Percentiles rank a stretch among this genome's conserved stretches.
These are phyloP conservation scores for Syzygium aqueum DNA, from an alignment of 345 rosid genomes.

Conservation along the genomic window DNA sequence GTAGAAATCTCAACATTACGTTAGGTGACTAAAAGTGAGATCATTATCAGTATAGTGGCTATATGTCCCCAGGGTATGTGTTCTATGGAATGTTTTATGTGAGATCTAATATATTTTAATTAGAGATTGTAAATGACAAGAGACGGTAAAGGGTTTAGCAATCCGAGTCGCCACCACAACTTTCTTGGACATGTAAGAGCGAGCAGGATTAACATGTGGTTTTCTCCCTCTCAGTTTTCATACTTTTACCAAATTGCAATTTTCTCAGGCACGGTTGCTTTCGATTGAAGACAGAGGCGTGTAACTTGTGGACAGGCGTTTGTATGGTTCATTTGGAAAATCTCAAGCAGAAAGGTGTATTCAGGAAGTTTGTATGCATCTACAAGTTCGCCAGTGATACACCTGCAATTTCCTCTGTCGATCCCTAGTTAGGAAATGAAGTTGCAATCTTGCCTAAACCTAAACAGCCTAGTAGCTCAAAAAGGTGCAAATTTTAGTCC, in stretches of 20 bases:
- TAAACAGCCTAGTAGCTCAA: slow-evolving; percentile 10
- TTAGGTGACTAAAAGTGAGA: too few relatives aligned
- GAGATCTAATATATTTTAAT: not conserved
- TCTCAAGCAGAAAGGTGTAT: not conserved
- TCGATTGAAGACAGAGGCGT: not conserved
- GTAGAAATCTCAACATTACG: too few relatives aligned
- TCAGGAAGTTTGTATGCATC: not conserved
- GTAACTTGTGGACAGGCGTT: not conserved
- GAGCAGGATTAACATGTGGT: not conserved
- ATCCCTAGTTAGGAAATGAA: slow-evolving; percentile 11
- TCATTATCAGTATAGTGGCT: too few relatives aligned
- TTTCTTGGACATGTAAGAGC: not conserved
- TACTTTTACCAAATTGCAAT: not conserved
- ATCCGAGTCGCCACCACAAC: not conserved
- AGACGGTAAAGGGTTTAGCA: not conserved
- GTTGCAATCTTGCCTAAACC: slow-evolving; percentile 3
- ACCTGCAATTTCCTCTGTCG: slow-evolving; percentile 11
- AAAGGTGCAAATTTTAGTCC: too few relatives aligned
- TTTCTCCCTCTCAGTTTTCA: not conserved
- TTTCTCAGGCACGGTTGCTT: not conserved
- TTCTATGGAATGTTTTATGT: not conserved
- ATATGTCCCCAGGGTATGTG: too few relatives aligned
- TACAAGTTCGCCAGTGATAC: slow-evolving; percentile 2
- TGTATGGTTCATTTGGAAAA: not conserved
- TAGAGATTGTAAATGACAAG: not conserved